These are phyloP conservation scores for Mucor ambiguus DNA, from an alignment of 371 early-diverging fungal species.

Conservation along the genomic window DNA sequence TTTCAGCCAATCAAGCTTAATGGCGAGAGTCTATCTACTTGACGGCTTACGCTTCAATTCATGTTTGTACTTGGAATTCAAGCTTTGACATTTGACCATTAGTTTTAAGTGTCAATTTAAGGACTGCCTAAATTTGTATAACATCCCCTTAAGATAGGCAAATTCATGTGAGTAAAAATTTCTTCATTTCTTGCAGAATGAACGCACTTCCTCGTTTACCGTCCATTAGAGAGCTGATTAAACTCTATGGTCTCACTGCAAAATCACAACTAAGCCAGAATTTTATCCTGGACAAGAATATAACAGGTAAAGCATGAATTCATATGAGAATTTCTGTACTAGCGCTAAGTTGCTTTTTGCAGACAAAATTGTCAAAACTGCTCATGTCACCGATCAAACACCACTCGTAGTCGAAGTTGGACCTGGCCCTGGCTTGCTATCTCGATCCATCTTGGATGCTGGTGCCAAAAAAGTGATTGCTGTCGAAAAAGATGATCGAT, in stretches of 20 bases:
- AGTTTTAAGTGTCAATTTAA: not conserved
- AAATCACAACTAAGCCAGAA: conserved; percentile 80
- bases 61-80: not conserved
- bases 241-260: conserved; percentile 77
- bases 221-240: conserved; percentile 74
- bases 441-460: conserved; percentile 76
- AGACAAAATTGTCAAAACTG: conserved; percentile 74
- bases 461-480: conserved; percentile 71
- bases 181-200: conserved; percentile 2
- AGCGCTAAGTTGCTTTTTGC: conserved; percentile 1
- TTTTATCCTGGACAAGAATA: conserved; percentile 84
- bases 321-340: not conserved
- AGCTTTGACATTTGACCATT: not conserved
- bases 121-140: not conserved
- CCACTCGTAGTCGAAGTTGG: conserved; percentile 84
- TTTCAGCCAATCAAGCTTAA: too few relatives aligned
- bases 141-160: not conserved
- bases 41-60: not conserved
- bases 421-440: conserved; percentile 82
- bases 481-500: conserved; percentile 80
- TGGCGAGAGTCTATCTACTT: too few relatives aligned
- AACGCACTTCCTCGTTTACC: conserved; percentile 54
- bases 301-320: conserved; percentile 62
- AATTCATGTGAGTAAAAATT: not conserved
- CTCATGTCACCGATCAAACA: conserved; percentile 58